These are phyloP conservation scores for Schizosaccharomyces octosporus DNA, from an alignment of 805 yeast species.

Conservation along the genomic window DNA sequence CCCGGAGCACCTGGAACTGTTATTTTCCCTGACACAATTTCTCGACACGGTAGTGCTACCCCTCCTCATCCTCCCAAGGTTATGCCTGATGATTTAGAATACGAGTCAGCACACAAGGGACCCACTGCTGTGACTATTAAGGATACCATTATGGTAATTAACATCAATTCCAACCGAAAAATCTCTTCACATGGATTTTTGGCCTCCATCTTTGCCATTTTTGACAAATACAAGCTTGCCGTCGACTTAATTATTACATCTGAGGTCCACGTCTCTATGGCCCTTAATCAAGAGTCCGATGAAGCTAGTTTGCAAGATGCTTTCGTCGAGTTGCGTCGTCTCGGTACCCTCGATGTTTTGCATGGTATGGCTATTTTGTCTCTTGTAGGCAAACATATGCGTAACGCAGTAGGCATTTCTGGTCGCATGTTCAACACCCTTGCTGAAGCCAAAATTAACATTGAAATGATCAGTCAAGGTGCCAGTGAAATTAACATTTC, in stretches of 20 bases:
- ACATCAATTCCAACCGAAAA: slow-evolving; percentile 81
- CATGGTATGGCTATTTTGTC: slow-evolving; percentile 76
- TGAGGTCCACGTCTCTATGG: slow-evolving; percentile 97
- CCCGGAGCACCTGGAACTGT: slow-evolving; percentile 85
- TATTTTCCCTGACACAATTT: slow-evolving; percentile 76
- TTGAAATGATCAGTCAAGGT: slow-evolving; percentile 96
- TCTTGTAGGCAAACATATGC: slow-evolving; percentile 91
- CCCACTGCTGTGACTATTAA: slow-evolving; percentile 95
- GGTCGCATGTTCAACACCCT: slow-evolving; percentile 87
- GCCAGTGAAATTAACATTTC: slow-evolving; percentile 93
- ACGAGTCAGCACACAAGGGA: slow-evolving; percentile 7
- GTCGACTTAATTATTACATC: slow-evolving; percentile 92
- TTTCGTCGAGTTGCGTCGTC: slow-evolving; percentile 45
- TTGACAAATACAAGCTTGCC: slow-evolving; percentile 63
- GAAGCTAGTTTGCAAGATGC: slow-evolving; percentile 51
- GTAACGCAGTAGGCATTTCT: slow-evolving; percentile 86
- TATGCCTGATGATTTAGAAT: slow-evolving; percentile 18
- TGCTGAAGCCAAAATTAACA: slow-evolving; percentile 76
- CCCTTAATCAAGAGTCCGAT: slow-evolving; percentile 41
- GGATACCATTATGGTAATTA: slow-evolving; percentile 70
- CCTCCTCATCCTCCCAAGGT: slow-evolving; percentile 90
- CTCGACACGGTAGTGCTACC: slow-evolving; percentile 62
- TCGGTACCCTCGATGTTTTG: slow-evolving; percentile 77
- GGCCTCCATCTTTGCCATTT: slow-evolving; percentile 66
- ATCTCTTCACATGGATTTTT: slow-evolving; percentile 84